Evolutionary conservation across 192 early-diverging fungal genomes (phyloP).

Genomic region (Backusella morwellensis): DNA sequence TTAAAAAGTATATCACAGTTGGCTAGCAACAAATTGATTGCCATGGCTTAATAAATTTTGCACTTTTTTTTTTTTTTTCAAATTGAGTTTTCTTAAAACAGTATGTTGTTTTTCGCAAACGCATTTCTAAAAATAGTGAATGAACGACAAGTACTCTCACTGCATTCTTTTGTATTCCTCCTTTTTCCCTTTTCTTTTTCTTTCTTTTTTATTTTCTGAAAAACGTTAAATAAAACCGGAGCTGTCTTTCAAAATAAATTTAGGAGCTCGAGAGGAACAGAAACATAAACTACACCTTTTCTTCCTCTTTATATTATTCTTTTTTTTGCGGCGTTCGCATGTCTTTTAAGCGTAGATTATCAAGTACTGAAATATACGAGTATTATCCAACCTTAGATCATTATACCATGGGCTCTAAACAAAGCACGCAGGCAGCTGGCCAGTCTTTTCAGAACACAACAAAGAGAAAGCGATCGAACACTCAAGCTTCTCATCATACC

Average conservation of each 20-base stretch:
- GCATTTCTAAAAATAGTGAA: slow-evolving; percentile 1
- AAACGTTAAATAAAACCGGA: not conserved
- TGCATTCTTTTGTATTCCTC: not conserved
- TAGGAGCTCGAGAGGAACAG: not conserved
- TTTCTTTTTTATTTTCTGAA: not conserved
- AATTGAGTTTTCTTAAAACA: not conserved
- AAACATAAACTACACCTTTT: not conserved
- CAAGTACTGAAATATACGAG: slow-evolving; percentile 15
- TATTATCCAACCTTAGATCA: slow-evolving; percentile 15
- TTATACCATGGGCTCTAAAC: slow-evolving; percentile 28
- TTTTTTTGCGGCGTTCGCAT: slow-evolving; percentile 7
- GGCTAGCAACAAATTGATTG: too few relatives aligned
- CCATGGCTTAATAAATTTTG: too few relatives aligned
- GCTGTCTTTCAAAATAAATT: not conserved
- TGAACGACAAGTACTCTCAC: not conserved
- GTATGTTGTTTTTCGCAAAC: not conserved
- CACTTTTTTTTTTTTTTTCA: not conserved
- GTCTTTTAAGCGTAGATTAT: slow-evolving; percentile 24
- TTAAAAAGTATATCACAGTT: too few relatives aligned
- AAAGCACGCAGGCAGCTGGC: slow-evolving; percentile 14
- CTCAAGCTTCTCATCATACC: slow-evolving; percentile 1
- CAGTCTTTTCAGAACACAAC: not conserved
- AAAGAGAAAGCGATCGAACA: slow-evolving; percentile 21
- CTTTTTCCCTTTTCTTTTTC: not conserved
- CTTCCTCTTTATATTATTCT: not conserved